Percentiles rank a stretch among this genome's conserved stretches.
Evolutionary conservation across 2,329 filamentous ascomycete genomes (phyloP).

Genomic region (Grosmannia serpens): DNA sequence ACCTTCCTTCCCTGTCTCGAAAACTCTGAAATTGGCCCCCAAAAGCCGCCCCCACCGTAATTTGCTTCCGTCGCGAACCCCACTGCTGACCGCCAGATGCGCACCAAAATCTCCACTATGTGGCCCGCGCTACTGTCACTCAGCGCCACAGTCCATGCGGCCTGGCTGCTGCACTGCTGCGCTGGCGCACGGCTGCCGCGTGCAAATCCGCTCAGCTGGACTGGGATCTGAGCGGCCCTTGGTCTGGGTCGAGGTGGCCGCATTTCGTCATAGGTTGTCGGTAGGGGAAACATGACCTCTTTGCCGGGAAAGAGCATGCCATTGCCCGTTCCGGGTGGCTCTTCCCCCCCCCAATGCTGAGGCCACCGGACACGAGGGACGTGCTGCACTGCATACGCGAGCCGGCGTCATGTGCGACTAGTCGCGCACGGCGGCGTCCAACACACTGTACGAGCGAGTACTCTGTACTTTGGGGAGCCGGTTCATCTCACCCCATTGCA

Average conservation of each 20-base stretch:
- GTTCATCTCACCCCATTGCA: not conserved
- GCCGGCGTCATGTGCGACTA: not conserved
- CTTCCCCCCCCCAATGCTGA: not conserved
- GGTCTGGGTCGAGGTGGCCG: not conserved
- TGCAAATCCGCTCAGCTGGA: not conserved
- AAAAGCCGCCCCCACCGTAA: not conserved
- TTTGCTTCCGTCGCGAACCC: not conserved
- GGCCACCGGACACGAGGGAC: not conserved
- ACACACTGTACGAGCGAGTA: too few relatives aligned
- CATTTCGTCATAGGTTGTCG: too few relatives aligned
- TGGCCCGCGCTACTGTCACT: not conserved
- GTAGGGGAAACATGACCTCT: too few relatives aligned
- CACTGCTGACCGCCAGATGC: not conserved
- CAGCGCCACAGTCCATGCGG: not conserved
- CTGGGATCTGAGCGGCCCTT: not conserved
- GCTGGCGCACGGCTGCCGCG: not conserved
- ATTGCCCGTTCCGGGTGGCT: not conserved
- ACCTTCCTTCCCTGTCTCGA: not conserved
- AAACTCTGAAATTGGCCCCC: not conserved
- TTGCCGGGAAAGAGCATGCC: not conserved
- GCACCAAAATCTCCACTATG: too few relatives aligned
- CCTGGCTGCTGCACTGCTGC: not conserved
- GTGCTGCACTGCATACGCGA: not conserved
- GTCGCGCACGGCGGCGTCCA: too few relatives aligned
- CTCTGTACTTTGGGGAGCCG: too few relatives aligned